Conservation (phyloP, 257 asterid species). For the Nyctanthes arbortristis region DNA sequence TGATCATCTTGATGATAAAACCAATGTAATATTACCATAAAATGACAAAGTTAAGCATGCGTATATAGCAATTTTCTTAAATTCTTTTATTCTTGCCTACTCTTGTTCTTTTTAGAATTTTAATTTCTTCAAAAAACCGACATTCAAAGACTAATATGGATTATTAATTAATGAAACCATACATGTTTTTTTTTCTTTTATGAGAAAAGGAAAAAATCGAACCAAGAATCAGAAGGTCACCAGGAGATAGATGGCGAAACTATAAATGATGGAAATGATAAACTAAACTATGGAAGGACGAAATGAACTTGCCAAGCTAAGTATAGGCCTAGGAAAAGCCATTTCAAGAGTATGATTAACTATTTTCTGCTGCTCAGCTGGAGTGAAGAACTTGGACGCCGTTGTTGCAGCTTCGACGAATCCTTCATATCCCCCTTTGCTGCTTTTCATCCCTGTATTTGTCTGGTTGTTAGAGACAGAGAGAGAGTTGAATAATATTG, state of each 20-base stretch:
- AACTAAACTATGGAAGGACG: not conserved
- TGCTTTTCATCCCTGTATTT: conserved; percentile 51
- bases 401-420: conserved; percentile 67
- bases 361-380: conserved; percentile 42
- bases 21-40: conserved; percentile 3
- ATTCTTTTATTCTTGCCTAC: not conserved
- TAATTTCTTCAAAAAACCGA: not conserved
- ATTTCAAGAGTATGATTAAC: conserved; percentile 54
- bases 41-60: not conserved
- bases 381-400: conserved; percentile 45
- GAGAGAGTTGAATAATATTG: too few species aligned
- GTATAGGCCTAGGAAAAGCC: conserved; percentile 68
- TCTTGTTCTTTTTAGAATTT: not conserved
- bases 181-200: too few species aligned
- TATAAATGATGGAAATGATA: not conserved
- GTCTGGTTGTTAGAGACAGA: conserved; percentile 4
- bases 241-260: too few species aligned
- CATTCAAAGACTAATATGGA: not conserved
- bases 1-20: not conserved
- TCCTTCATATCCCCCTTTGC: conserved; percentile 62
- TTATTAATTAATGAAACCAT: too few species aligned
- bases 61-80: not conserved
- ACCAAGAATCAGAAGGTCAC: too few species aligned
- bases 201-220: too few species aligned
- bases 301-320: conserved; percentile 58